These are phyloP conservation scores for Botryobasidium botryosum DNA, from an alignment of 768 basidiomycete genomes.

Conservation along the genomic window DNA sequence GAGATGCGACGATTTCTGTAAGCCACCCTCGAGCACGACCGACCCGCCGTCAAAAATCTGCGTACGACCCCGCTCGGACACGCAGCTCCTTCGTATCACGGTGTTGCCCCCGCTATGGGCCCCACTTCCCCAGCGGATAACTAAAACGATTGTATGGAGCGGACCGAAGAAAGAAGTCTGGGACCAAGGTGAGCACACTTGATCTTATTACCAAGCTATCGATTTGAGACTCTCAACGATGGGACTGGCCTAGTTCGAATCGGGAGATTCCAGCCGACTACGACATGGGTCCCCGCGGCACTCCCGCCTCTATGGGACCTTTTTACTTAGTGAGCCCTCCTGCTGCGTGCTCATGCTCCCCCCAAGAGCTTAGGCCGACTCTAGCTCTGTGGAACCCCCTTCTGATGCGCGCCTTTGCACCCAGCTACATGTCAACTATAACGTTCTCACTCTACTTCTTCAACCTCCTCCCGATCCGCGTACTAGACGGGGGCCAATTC, in stretches of 20 bases:
- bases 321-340: too few species aligned
- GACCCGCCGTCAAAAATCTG: neutral
- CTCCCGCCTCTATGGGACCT: too few species aligned
- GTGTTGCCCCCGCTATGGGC: neutral
- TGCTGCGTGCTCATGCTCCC: too few species aligned
- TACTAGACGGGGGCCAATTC: slow-evolving; percentile 53
- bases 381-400: too few species aligned
- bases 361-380: too few species aligned
- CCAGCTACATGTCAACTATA: slow-evolving; percentile 26
- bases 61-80: neutral
- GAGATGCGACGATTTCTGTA: neutral
- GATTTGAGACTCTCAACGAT: too few species aligned
- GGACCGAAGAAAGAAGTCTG: slow-evolving; percentile 1
- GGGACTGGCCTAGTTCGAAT: too few species aligned
- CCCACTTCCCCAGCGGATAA: neutral
- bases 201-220: too few species aligned
- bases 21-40: too few species aligned
- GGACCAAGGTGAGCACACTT: slow-evolving; percentile 3
- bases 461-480: slow-evolving; percentile 60
- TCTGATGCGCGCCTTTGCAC: too few species aligned
- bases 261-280: too few species aligned
- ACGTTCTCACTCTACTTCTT: slow-evolving; percentile 68
- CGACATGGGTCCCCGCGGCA: too few species aligned
- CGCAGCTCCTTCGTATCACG: neutral
- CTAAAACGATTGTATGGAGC: neutral